Evolutionary conservation across 1,284 basidiomycete genomes (phyloP).

Genomic region (Phylloporus gajari): DNA sequence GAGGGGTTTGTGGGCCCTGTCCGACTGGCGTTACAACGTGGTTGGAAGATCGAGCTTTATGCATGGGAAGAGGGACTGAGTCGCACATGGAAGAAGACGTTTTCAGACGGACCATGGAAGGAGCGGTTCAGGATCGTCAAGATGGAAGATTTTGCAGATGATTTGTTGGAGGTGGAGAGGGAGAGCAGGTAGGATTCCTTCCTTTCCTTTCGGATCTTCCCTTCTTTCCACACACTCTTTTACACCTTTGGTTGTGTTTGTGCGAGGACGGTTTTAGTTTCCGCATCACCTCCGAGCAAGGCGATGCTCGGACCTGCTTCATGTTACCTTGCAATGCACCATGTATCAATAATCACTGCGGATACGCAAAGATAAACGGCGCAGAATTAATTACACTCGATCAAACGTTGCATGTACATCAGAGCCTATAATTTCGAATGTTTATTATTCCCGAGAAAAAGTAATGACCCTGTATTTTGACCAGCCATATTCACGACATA

Average conservation of each 20-base stretch:
- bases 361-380: too few relatives aligned
- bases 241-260: background rate
- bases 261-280: background rate
- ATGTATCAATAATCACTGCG: too few relatives aligned
- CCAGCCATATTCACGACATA: too few relatives aligned
- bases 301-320: background rate
- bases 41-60: slow-evolving; percentile 89
- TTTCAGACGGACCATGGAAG: slow-evolving; percentile 59
- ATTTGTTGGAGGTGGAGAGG: slow-evolving; percentile 57
- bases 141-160: slow-evolving; percentile 70
- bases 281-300: background rate
- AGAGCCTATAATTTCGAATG: too few relatives aligned
- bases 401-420: too few relatives aligned
- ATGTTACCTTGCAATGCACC: too few relatives aligned
- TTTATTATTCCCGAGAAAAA: too few relatives aligned
- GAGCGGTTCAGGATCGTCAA: slow-evolving; percentile 63
- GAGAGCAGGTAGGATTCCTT: slow-evolving; percentile 27
- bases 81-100: slow-evolving; percentile 74
- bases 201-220: background rate
- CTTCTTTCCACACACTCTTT: background rate
- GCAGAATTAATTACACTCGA: too few relatives aligned
- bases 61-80: slow-evolving; percentile 86
- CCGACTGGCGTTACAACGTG: slow-evolving; percentile 80
- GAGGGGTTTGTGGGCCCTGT: slow-evolving; percentile 89
- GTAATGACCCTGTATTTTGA: background rate